Conservation (phyloP, 139 green algal genomes). For the Chlorella sp. region DNA sequence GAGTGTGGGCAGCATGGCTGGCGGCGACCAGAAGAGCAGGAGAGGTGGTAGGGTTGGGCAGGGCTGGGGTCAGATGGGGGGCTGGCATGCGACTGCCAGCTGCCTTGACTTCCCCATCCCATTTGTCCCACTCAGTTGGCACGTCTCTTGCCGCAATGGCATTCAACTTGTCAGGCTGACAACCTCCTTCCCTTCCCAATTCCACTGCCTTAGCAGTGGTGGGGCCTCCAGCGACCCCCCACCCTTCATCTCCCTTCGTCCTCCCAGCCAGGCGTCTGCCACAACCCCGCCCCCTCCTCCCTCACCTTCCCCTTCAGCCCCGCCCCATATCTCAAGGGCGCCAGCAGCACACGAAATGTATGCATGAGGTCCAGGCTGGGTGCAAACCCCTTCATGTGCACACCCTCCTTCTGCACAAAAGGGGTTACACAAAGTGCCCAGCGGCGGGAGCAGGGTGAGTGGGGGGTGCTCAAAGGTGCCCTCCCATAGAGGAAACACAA, state of each 20-base stretch:
- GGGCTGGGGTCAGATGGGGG: not conserved
- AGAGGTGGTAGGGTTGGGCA: not conserved
- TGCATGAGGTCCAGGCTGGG: constrained; percentile 59
- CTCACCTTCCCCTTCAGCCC: constrained; percentile 75
- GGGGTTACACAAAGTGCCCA: too few species aligned
- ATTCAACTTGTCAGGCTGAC: too few species aligned
- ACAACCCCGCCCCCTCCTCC: too few species aligned
- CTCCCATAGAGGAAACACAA: not conserved
- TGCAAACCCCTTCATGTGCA: constrained; percentile 54
- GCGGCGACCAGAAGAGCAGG: not conserved
- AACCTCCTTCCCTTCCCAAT: too few species aligned
- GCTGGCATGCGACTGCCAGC: too few species aligned
- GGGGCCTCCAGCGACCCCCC: not conserved
- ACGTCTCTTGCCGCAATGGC: too few species aligned
- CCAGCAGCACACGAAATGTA: constrained; percentile 58
- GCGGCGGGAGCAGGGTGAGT: not conserved
- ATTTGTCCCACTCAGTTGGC: too few species aligned
- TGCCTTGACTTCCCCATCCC: too few species aligned
- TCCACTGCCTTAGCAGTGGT: too few species aligned
- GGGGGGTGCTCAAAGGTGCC: not conserved
- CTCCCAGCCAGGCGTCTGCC: not conserved
- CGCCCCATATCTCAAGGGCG: constrained; percentile 70
- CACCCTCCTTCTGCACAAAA: constrained; percentile 37
- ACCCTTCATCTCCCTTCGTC: too few species aligned
- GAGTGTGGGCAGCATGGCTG: not conserved